Evolutionary conservation across 805 yeast genomes (phyloP), one percentile per base, ranked within the genome.

Genomic region (Wickerhamomyces pijperi): DNA sequence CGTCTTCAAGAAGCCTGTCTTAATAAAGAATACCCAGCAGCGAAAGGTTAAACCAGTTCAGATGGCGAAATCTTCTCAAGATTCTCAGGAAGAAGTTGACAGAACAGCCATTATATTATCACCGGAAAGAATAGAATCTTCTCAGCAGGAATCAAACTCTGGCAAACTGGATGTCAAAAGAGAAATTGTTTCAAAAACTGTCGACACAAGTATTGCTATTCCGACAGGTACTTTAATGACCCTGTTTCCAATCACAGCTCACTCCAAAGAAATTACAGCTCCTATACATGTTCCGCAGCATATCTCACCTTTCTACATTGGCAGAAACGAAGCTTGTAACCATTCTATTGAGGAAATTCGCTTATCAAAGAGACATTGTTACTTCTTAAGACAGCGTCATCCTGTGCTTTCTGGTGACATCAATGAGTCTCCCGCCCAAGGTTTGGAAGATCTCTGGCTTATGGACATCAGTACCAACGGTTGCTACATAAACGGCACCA

Each of bases 331-430:
- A 17, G 72, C 68, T 3, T 72, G 83, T 43, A 77, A 82, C 52
- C 68, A 74, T 28, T 65, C 64, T 34, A 72, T 84, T 15, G 63
- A 71, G 25, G 96, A 88, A 47, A 81, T 71, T 48, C 61, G 96
- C 35, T 70, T 90, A 49, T 88, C 97, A 2, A 83, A 86, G 46
- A 67, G 79, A 1, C 97, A 92, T 58, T 87, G 96, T 56, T 61
- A 77, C 23, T 64, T 90, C 13, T 50, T 67, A 39, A 75, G 75
- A 50, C 71, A 76, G 42, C 65, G 86, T 42, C 85, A 80, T 51
- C 77, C 77, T 0, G 70, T 75, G 3, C 70, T 71, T 13, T 63
- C 65, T 23, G 5, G 12, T 9, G 65, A 76, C 25, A 67, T 78
- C 4, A 74, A 64, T 51, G 85, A 78, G 47, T 74, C 82, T 9